Conservation (phyloP, 306 rosid genomes). For the Quercus alba region DNA sequence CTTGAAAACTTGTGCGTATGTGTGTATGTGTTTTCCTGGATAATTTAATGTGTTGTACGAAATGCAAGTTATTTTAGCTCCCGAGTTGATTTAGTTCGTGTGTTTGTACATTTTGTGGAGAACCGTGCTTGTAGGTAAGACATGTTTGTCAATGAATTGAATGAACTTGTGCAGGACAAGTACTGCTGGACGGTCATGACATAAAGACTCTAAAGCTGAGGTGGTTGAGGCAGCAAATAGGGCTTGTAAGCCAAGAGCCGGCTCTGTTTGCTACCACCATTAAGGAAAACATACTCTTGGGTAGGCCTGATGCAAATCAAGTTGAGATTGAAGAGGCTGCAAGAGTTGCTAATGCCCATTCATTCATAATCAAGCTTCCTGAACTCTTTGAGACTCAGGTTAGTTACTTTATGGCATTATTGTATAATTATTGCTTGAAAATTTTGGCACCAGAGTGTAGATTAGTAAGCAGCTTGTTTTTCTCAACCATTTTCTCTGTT, state of each 20-base stretch:
- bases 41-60: not conserved
- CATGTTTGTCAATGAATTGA: constrained; percentile 3
- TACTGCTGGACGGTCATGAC: constrained; percentile 83
- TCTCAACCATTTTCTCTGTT: not conserved
- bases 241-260: constrained; percentile 97
- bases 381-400: constrained; percentile 96
- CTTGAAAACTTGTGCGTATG: not conserved
- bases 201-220: constrained; percentile 77
- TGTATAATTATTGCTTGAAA: not conserved
- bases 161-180: constrained; percentile 63
- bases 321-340: constrained; percentile 98
- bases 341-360: constrained; percentile 95
- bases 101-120: not conserved
- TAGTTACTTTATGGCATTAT: constrained; percentile 17
- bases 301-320: constrained; percentile 89
- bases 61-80: not conserved
- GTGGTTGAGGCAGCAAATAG: constrained; percentile 97
- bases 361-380: constrained; percentile 89
- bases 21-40: not conserved
- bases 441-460: not conserved
- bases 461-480: not conserved
- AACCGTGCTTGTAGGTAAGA: not conserved
- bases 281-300: constrained; percentile 83
- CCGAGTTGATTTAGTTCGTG: not conserved
- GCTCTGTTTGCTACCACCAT: constrained; percentile 96